Conservation (phyloP, 2,329 filamentous ascomycete species). For the Emmonsia crescens region DNA sequence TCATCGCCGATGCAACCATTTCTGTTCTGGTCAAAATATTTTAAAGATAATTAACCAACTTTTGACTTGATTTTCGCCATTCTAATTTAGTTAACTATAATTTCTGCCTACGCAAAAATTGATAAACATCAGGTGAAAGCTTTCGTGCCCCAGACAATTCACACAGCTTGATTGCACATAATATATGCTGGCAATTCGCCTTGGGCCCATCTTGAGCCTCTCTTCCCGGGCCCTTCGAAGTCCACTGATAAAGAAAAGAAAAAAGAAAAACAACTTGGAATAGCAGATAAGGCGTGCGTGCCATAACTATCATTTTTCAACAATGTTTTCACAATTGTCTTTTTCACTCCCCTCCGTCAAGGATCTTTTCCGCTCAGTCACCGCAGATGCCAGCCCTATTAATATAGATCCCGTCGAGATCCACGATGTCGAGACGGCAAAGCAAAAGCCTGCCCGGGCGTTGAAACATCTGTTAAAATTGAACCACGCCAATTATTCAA, state of each 20-base stretch:
- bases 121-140: neutral
- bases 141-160: neutral
- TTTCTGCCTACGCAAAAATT: neutral
- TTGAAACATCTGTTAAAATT: slow-evolving; percentile 84
- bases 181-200: neutral
- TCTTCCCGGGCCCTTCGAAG: neutral
- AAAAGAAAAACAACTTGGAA: neutral
- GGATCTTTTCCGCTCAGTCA: neutral
- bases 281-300: neutral
- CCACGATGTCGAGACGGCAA: slow-evolving; percentile 67
- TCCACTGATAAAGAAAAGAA: neutral
- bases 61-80: neutral
- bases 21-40: neutral
- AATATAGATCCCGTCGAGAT: slow-evolving; percentile 57
- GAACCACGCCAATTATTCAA: slow-evolving; percentile 82
- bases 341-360: neutral
- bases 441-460: slow-evolving; percentile 68
- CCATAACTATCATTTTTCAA: neutral
- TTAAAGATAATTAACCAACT: neutral
- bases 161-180: neutral
- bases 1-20: neutral
- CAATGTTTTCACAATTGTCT: slow-evolving; percentile 3
- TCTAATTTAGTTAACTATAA: neutral
- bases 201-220: neutral
- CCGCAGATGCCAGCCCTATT: slow-evolving; percentile 15